Evolutionary conservation across 495 filamentous ascomycete species (phyloP), one percentile per base, ranked within the genome.

Genomic region (Choiromyces venosus): DNA sequence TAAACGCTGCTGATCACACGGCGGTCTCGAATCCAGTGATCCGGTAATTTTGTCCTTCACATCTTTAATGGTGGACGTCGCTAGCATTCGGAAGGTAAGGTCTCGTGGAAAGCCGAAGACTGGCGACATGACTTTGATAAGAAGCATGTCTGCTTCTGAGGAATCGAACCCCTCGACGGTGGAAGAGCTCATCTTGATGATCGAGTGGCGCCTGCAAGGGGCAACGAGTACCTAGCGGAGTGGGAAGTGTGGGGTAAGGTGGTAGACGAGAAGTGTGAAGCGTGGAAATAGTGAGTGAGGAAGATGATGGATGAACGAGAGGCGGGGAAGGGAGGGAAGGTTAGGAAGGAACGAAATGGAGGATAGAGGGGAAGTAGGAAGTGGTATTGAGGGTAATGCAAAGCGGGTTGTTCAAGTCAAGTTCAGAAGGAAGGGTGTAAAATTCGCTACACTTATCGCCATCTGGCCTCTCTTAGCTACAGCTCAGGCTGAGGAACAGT

Each of bases 121-220:
- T 19, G 79, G 79, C 9, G 79, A 81, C 52, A 79, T 40, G 52
- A 81, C 78, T 56, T 79, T 81, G 70, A 81, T 79, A 37, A 77
- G 74, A 35, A 77, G 42, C 16, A 61, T 33, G 52, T 61, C 52
- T 33, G 12, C 52, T 33, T 74, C 74, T 14, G 75, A 77, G 37
- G 75, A 66, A 35, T 77, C 69, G 64, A 76, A 65, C 35, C 21
- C 52, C 36, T 77, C 74, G 25, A 56, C 35, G n/a, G 69, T 14
- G 52, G 37, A 2, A 9, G 36, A 40, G 35, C 29, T 40, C 33
- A 68, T 67, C 36, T 42, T 74, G 39, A 37, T 33, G 44, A 16
- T 33, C 52, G 52, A 4, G 52, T 61, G 25, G 52, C 52, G 52
- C 12, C 52, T 61, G 52, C 52, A 61, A 61, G 52, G 52, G 52